These are phyloP conservation scores for Senecio squalidus DNA, from an alignment of 140 eudicot genomes.

Conservation along the genomic window DNA sequence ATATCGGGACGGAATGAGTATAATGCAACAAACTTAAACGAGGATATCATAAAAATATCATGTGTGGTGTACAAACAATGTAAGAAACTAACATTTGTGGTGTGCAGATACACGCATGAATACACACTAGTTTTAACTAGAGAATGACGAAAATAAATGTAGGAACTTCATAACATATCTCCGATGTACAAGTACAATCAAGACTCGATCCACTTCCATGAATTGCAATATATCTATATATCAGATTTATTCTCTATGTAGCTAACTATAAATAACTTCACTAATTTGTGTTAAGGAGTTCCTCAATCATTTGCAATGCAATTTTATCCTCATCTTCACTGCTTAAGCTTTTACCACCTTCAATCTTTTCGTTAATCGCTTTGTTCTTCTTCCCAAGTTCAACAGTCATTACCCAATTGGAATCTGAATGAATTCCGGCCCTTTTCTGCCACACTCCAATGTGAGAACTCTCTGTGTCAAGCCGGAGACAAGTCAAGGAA, in stretches of 20 bases:
- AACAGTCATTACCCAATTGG: constrained; percentile 59
- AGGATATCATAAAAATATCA: too few relatives aligned
- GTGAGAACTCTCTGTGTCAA: constrained; percentile 49
- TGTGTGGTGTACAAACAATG: too few relatives aligned
- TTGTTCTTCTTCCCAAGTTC: constrained; percentile 35
- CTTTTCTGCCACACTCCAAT: constrained; percentile 71
- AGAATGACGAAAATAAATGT: not conserved
- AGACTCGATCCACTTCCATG: not conserved
- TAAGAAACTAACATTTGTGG: too few relatives aligned
- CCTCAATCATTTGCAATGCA: constrained; percentile 52
- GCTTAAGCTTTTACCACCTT: not conserved
- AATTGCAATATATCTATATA: not conserved
- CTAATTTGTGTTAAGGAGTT: constrained; percentile 35
- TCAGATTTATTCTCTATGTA: not conserved
- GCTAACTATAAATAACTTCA: not conserved
- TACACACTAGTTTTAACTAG: not conserved
- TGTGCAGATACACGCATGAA: too few relatives aligned
- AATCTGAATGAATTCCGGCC: constrained; percentile 41
- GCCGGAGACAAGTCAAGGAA: constrained; percentile 52
- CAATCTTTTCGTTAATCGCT: not conserved
- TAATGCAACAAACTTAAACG: too few relatives aligned
- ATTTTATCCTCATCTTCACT: not conserved
- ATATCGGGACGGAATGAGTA: too few relatives aligned
- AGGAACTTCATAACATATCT: constrained; percentile 5
- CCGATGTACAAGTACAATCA: constrained; percentile 6